Base-by-base conservation (phyloP, 257 asterid species). In the Nicotiana paniculata region DNA sequence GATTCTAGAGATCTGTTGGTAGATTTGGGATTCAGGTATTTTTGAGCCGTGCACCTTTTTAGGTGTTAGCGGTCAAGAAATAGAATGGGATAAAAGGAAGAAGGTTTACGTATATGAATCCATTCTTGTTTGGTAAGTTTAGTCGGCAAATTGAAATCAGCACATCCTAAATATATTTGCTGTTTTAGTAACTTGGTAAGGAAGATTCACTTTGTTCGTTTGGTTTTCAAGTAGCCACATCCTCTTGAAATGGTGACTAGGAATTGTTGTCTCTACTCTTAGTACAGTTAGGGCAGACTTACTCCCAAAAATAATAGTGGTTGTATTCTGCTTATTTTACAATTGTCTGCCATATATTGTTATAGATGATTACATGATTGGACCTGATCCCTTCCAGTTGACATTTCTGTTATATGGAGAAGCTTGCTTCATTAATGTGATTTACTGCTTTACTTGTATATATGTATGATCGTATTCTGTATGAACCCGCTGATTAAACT, bases 201-300 rank as follows among this genome's bases (percentile, higher is more conserved):
- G 46, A 26, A 61, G 53, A 13, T 75, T 51, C 63, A 48, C 16
- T 75, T 75, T 48, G 62, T 74, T 74, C 0, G 5, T 35, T 51
- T 75, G 80, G 80, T 33, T 75, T 75, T 74, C 16, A 15, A 75
- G 39, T 51, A 15, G 43, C 43, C 9, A 21, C 37, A 15, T 75
- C 80, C 48, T 70, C 79, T 75, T 75, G 63, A 51, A 72, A 46
- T 51, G 80, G 63, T 48, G 63, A 75, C 63, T 13, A 75, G 63
- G 63, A 28, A 51, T n/a, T 28, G 63, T 26, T 48, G 7, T 74
- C 8, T 74, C 58, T 15, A 43, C 48, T 43, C 11, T 43, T 43
- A 11, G 17, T 51, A 8, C 21, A 70, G n/a, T 54, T 30, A 43
- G 78, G 33, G 78, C 78, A 72, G 79, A 61, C 1, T 28, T 72